phyloP scores from a whole-genome alignment of 2,329 filamentous ascomycete genomes.

The Aspergillus brasiliensis region DNA sequence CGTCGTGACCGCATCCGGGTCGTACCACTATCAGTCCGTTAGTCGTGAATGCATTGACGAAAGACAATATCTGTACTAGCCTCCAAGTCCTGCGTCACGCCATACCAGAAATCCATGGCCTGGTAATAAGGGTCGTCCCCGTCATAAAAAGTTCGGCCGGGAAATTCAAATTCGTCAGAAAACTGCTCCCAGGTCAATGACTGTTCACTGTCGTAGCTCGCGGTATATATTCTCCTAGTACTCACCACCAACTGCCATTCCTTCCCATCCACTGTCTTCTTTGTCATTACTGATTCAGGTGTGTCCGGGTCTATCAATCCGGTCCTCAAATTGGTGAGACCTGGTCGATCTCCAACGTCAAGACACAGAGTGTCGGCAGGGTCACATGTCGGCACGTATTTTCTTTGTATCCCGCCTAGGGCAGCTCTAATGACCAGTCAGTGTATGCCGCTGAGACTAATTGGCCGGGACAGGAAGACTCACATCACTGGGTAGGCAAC shows the following conservation, averaged over 20 bases:
- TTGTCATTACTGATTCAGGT: constrained; percentile 58
- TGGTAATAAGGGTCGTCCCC: constrained; percentile 71
- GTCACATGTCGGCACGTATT: constrained; percentile 29
- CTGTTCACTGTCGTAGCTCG: neutral
- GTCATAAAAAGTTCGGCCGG: constrained; percentile 69
- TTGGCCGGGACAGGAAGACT: constrained; percentile 27
- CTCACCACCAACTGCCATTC: constrained; percentile 64
- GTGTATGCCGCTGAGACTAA: neutral
- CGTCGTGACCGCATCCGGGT: constrained; percentile 67
- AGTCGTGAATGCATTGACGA: neutral
- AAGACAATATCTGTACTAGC: constrained; percentile 36
- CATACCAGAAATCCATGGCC: constrained; percentile 71
- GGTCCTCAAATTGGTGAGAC: constrained; percentile 62
- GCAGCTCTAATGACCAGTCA: constrained; percentile 54
- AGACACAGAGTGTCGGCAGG: constrained; percentile 52
- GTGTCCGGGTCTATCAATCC: constrained; percentile 70
- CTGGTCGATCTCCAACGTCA: constrained; percentile 49
- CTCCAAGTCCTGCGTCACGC: constrained; percentile 69
- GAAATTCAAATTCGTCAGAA: constrained; percentile 71
- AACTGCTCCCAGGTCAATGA: constrained; percentile 47
- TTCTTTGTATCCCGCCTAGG: constrained; percentile 48
- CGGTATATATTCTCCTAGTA: constrained; percentile 4
- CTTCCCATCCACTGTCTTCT: constrained; percentile 61
- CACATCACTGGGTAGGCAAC: constrained; percentile 72
- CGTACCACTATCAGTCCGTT: constrained; percentile 61